Evolutionary conservation across 106 monocot genomes (phyloP).

Genomic region (Hemerocallis citrina): DNA sequence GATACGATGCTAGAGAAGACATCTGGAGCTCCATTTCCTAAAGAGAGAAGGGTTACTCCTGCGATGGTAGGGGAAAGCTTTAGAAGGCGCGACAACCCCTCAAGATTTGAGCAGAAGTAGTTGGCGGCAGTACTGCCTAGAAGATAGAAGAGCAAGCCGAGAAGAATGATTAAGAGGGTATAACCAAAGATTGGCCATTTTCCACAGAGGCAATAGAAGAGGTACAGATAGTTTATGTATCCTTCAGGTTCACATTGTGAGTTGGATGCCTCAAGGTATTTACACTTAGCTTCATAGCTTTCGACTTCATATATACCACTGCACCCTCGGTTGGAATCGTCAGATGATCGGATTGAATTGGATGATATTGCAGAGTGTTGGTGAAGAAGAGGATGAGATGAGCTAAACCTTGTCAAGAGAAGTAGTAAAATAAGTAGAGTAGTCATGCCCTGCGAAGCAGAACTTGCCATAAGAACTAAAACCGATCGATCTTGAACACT

Average conservation of each 20-base stretch:
- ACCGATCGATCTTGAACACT: too few species aligned
- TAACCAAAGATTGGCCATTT: slow-evolving; percentile 20
- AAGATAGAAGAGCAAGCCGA: slow-evolving; percentile 32
- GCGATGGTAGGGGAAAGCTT: slow-evolving; percentile 32
- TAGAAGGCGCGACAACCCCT: slow-evolving; percentile 22
- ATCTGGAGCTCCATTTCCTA: slow-evolving; percentile 38
- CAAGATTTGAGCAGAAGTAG: slow-evolving; percentile 42
- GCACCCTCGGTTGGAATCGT: slow-evolving; percentile 3
- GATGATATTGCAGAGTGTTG: too few species aligned
- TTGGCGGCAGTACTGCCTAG: slow-evolving; percentile 34
- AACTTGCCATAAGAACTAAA: background rate
- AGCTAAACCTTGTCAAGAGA: background rate
- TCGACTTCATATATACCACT: background rate
- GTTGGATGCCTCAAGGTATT: background rate
- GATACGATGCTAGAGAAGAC: slow-evolving; percentile 26
- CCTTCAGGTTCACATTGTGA: slow-evolving; percentile 14
- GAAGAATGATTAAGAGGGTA: slow-evolving; percentile 25
- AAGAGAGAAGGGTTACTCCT: slow-evolving; percentile 32
- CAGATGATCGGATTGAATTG: background rate
- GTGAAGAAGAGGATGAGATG: background rate
- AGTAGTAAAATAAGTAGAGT: background rate
- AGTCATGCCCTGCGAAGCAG: background rate
- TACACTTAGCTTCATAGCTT: slow-evolving; percentile 14
- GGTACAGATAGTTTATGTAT: slow-evolving; percentile 34
- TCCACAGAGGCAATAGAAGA: slow-evolving; percentile 32